These are phyloP conservation scores for Fomes fomentarius DNA, from an alignment of 1,284 basidiomycete species.

Conservation along the genomic window DNA sequence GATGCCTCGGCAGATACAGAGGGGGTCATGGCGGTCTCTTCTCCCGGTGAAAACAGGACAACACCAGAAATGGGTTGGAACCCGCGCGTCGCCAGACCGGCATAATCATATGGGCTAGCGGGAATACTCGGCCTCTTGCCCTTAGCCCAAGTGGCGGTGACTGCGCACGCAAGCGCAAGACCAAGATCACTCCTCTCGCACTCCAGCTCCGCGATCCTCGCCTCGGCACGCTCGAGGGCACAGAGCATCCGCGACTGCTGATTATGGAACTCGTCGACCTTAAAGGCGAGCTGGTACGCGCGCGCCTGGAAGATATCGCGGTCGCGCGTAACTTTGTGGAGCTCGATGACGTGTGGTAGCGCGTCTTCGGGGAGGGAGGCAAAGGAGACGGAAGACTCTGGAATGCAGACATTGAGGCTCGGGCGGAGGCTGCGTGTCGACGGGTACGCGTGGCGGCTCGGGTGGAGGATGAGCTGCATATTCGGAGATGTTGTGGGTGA, in stretches of 20 bases:
- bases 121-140: not conserved
- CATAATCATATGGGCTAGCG: too few relatives aligned
- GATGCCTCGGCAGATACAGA: too few relatives aligned
- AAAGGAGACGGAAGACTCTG: not conserved
- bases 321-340: slow-evolving; percentile 1
- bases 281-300: slow-evolving; percentile 14
- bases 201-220: not conserved
- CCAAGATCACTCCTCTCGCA: slow-evolving; percentile 2
- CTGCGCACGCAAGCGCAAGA: slow-evolving; percentile 4
- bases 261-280: slow-evolving; percentile 11
- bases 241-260: not conserved
- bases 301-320: slow-evolving; percentile 15
- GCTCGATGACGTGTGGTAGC: not conserved
- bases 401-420: not conserved
- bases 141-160: not conserved
- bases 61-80: too few relatives aligned
- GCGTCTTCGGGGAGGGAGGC: not conserved
- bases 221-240: slow-evolving; percentile 5
- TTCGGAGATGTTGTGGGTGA: not conserved
- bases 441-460: not conserved
- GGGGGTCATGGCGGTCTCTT: too few relatives aligned
- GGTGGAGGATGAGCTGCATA: not conserved
- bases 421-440: not conserved
- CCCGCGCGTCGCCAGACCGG: too few relatives aligned
- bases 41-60: too few relatives aligned